Base-by-base conservation (phyloP, 2,329 filamentous ascomycete genomes). In the Hyphodiscus sp. region DNA sequence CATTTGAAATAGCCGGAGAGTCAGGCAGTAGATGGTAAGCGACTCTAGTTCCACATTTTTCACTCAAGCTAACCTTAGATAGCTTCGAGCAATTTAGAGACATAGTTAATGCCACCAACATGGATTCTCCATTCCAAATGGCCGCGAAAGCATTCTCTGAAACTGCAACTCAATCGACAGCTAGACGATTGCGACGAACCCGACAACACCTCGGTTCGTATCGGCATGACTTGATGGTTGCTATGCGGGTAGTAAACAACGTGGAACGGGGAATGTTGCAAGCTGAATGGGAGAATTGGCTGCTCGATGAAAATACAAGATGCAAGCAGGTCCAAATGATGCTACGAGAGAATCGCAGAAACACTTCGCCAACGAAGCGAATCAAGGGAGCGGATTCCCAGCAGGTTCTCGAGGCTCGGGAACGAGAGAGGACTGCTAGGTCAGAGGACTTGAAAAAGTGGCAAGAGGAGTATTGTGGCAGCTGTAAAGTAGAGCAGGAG, bases 241-340 rank as follows among this genome's bases (percentile, higher is more conserved):
- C 91, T 5, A 83, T 97, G 74, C 83, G 91, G 4, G 82, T 96
- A 2, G 85, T 97, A 56, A 96, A 97, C 70, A 86, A 80, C 53
- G 83, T 97, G 26, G 94, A 97, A 74, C 79, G 81, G 54, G 91
- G 96, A 69, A 85, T 96, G 68, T 71, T 97, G 51, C 81, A 83
- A 64, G 86, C 87, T 0, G 92, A 96, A 69, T 99, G 91, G 86
- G 91, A 96, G 73, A 88, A 89, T 59, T 99, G 92, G 91, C 78
- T 97, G 29, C 71, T 80, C 2, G 86, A 89, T 61, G 94, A 99
- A 72, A 85, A 83, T 59, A 71, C 76, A 33, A 81, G 88, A 47
- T 99, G 94, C 69, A 81, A 82, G 53, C 80, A 86, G 65, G 74
- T 81, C 6, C 72, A 74, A 23, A 66, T 65, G 30, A 69, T 78